phyloP scores from a whole-genome alignment of 495 filamentous ascomycete genomes.

The Pseudevernia furfuracea region DNA sequence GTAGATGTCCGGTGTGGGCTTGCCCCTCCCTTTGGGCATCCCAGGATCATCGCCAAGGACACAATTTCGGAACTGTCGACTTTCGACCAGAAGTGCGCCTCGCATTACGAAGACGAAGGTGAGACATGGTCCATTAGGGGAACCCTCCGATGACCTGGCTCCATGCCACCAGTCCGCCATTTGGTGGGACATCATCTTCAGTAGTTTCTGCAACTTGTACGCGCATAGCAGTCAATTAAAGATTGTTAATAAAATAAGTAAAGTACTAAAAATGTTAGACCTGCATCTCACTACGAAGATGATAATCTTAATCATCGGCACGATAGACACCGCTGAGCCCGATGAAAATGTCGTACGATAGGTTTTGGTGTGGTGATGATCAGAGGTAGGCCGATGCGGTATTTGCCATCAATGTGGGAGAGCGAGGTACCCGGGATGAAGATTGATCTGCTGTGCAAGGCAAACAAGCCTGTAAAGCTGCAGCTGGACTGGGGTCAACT shows the following conservation, averaged over 20 bases:
- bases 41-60: slow-evolving; percentile 83
- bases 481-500: too few species aligned
- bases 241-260: too few species aligned
- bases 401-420: slow-evolving; percentile 25
- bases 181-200: background rate
- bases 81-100: background rate
- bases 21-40: slow-evolving; percentile 72
- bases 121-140: too few species aligned
- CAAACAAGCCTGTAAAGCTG: too few species aligned
- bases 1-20: slow-evolving; percentile 94
- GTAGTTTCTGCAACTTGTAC: too few species aligned
- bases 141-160: slow-evolving; percentile 15
- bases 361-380: slow-evolving; percentile 29
- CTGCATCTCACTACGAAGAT: too few species aligned
- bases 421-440: slow-evolving; percentile 28
- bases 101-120: slow-evolving; percentile 4
- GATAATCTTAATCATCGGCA: too few species aligned
- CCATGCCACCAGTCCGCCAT: slow-evolving; percentile 17
- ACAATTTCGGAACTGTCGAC: too few species aligned
- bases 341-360: slow-evolving; percentile 10
- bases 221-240: too few species aligned
- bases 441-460: too few species aligned
- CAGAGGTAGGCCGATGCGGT: slow-evolving; percentile 33
- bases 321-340: too few species aligned
- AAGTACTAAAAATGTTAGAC: too few species aligned